A percentile compares a stretch with the other conserved stretches of the same genome.
These are phyloP conservation scores for Aspergillus thermomutatus DNA, from an alignment of 2,329 filamentous ascomycete species.

Conservation along the genomic window DNA sequence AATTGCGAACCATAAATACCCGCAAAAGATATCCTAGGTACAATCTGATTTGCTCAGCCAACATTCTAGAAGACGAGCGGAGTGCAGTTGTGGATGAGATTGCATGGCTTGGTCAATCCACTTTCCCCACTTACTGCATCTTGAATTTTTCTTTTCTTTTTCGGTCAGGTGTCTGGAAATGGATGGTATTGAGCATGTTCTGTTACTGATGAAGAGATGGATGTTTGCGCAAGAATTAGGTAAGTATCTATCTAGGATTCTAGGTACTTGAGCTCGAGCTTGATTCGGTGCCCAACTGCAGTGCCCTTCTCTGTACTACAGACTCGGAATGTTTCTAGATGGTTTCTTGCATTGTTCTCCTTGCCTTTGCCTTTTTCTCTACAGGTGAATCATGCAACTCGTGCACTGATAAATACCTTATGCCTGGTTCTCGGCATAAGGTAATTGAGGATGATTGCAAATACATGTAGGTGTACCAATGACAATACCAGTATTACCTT, in stretches of 20 bases:
- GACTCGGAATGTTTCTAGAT: background rate
- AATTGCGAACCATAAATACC: background rate
- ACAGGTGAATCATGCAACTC: too few relatives aligned
- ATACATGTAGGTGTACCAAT: too few relatives aligned
- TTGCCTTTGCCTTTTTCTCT: background rate
- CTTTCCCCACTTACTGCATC: constrained; percentile 12
- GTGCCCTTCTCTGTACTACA: background rate
- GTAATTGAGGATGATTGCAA: too few relatives aligned
- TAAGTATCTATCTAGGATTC: too few relatives aligned
- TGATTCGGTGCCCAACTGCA: background rate
- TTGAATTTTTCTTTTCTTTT: background rate
- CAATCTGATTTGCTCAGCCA: background rate
- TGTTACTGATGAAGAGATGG: background rate
- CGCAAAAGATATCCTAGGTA: background rate
- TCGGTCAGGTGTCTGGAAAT: too few relatives aligned
- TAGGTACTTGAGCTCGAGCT: background rate
- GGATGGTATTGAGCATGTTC: background rate
- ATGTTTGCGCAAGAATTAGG: background rate
- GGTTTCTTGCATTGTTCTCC: background rate
- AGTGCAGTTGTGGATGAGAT: constrained; percentile 3
- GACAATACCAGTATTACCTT: too few relatives aligned
- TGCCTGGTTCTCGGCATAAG: background rate
- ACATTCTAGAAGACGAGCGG: constrained; percentile 14
- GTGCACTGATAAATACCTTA: too few relatives aligned
- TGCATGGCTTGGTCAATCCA: constrained; percentile 14